Conservation (phyloP, 179 eudicot species). For the Beta lomatogona region DNA sequence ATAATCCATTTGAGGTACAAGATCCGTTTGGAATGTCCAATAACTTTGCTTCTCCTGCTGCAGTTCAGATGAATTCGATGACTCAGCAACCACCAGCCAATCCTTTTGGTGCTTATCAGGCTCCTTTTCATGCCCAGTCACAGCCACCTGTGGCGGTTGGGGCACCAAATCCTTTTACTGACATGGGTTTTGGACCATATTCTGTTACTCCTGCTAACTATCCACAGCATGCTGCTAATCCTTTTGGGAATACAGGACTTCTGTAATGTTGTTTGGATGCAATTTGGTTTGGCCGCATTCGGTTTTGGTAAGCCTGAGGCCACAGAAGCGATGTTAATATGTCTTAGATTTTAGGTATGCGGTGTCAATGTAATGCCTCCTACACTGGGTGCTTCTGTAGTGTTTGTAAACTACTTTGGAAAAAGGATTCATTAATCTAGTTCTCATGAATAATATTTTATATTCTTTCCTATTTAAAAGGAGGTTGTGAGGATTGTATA, state of each 20-base stretch:
- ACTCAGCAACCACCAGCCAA: slow-evolving; percentile 51
- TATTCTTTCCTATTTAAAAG: not conserved
- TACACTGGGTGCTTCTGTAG: not conserved
- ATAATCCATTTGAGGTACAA: slow-evolving; percentile 79
- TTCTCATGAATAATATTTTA: slow-evolving; percentile 15
- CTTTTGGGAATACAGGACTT: slow-evolving; percentile 79
- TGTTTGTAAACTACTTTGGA: slow-evolving; percentile 18
- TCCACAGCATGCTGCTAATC: slow-evolving; percentile 62
- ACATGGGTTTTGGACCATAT: slow-evolving; percentile 67
- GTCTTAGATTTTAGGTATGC: slow-evolving; percentile 20
- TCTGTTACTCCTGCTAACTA: slow-evolving; percentile 52
- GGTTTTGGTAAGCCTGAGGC: slow-evolving; percentile 17
- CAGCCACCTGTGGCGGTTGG: slow-evolving; percentile 45
- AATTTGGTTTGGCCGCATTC: not conserved
- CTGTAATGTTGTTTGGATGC: slow-evolving; percentile 30
- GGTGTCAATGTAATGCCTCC: slow-evolving; percentile 16
- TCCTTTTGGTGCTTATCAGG: slow-evolving; percentile 69
- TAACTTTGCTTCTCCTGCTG: slow-evolving; percentile 52
- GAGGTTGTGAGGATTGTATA: slow-evolving; percentile 2
- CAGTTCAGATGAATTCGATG: slow-evolving; percentile 65
- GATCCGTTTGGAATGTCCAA: slow-evolving; percentile 84
- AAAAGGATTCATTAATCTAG: slow-evolving; percentile 17
- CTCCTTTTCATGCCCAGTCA: slow-evolving; percentile 52
- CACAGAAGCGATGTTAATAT: slow-evolving; percentile 25
- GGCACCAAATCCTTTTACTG: slow-evolving; percentile 77